Conservation (phyloP, 2,329 filamentous ascomycete species). For the Xenosphaeropsis pyriputrescens region DNA sequence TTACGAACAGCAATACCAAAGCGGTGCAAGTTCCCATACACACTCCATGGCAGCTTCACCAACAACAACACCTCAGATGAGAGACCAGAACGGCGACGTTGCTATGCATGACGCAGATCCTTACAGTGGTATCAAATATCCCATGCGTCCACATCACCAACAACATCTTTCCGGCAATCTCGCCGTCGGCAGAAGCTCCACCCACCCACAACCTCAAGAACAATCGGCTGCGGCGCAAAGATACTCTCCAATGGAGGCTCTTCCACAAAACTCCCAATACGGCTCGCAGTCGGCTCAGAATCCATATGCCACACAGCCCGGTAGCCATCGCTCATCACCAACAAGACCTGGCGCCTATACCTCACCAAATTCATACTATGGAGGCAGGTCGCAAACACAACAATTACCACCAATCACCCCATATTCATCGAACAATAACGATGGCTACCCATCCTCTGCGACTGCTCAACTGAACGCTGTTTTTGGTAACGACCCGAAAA, state of each 20-base stretch:
- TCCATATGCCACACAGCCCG: constrained; percentile 28
- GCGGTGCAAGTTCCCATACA: constrained; percentile 24
- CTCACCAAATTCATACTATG: constrained; percentile 42
- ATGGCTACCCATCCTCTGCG: constrained; percentile 57
- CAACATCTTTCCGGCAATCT: constrained; percentile 43
- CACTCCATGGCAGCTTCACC: constrained; percentile 43
- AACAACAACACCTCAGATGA: constrained; percentile 39
- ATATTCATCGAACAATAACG: constrained; percentile 46
- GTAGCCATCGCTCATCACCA: constrained; percentile 60
- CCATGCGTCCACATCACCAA: constrained; percentile 64
- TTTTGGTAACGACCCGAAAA: constrained; percentile 40
- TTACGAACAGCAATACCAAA: constrained; percentile 50
- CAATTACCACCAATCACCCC: constrained; percentile 63
- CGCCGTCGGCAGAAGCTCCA: constrained; percentile 27
- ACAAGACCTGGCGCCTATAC: constrained; percentile 50
- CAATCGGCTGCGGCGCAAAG: constrained; percentile 74
- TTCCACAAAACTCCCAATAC: constrained; percentile 72
- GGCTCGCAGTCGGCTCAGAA: constrained; percentile 40
- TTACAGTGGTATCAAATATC: constrained; percentile 77
- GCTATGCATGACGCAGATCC: constrained; percentile 84
- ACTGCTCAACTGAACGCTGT: constrained; percentile 58
- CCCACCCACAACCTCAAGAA: constrained; percentile 57
- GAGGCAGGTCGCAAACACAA: constrained; percentile 28
- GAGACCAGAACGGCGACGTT: constrained; percentile 62
- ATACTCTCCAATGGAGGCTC: constrained; percentile 89